Base-by-base conservation (phyloP, 228 moss, liverwort and hornwort genomes). In the Sphagnum fallax region DNA sequence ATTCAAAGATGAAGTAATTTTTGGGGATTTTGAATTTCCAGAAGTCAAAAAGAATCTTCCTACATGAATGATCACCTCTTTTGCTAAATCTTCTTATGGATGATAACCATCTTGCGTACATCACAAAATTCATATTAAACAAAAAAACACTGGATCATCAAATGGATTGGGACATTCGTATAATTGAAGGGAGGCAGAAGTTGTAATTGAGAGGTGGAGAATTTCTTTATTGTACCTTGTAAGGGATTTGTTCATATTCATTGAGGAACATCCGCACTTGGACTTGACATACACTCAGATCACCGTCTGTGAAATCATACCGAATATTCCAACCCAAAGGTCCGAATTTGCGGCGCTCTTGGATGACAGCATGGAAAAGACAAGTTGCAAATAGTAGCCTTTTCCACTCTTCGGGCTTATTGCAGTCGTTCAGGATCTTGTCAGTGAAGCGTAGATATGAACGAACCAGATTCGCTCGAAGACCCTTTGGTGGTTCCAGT, bases 311-410 rank as follows among this genome's bases (percentile, higher is more conserved):
- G 60, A 95, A 95, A 63, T 95, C 90, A 60, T 95, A 95, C 0
- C 90, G 76, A 5, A 95, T 95, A 52, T 95, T 95, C 95, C 92
- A 95, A 16, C 90, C 95, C 13, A 95, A 77, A 12, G 92, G 95
- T 9, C 92, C 92, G 62, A 92, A 95, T 63, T 95, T 95, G 5
- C 87, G 74, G n/a, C 92, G 72, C 51, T 95, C 95, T 72, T 92
- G 92, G 66, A 95, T 88, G 0, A 92, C 87, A 49, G 95, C 95
- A 68, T 95, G 92, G 51, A 95, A 95, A 5, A 95, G 77, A 60
- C 87, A 90, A 10, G 83, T 84, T 5, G 91, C 94, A 79, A 94
- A 94, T 10, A 80, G 18, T 5, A 94, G 74, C 4, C 79, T 75
- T 66, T 91, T 94, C 94, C 91, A 94, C 53, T 91, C 94, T 13